These are phyloP conservation scores for Clathrus columnatus DNA, from an alignment of 768 basidiomycete species.

Conservation along the genomic window DNA sequence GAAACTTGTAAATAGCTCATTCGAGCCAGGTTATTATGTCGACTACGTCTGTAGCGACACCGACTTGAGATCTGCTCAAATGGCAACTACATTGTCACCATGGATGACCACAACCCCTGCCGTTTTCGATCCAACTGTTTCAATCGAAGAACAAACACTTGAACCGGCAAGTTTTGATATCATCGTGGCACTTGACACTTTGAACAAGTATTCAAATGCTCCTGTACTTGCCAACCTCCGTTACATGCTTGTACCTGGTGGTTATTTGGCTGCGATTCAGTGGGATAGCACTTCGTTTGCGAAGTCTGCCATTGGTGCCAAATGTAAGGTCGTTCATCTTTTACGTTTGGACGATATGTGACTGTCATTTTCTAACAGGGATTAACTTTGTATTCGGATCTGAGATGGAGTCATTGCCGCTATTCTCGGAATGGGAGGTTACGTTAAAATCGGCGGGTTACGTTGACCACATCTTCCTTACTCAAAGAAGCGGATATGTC, in stretches of 20 bases:
- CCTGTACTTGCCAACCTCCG: slow-evolving; percentile 3
- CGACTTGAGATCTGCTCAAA: slow-evolving; percentile 5
- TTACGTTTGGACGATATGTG: slow-evolving; percentile 2
- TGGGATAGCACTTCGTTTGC: slow-evolving; percentile 9
- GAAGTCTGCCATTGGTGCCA: not conserved
- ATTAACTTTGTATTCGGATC: too few species aligned
- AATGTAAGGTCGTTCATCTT: slow-evolving; percentile 9
- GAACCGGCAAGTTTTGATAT: slow-evolving; percentile 12
- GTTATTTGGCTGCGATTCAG: slow-evolving; percentile 10
- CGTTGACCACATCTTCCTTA: too few species aligned
- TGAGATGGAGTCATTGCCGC: too few species aligned
- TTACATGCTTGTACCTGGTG: slow-evolving; percentile 13
- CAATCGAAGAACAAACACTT: slow-evolving; percentile 12
- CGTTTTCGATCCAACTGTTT: slow-evolving; percentile 10
- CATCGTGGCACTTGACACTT: slow-evolving; percentile 11
- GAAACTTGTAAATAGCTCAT: slow-evolving; percentile 11
- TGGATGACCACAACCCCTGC: slow-evolving; percentile 12
- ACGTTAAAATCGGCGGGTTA: too few species aligned
- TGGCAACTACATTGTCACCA: slow-evolving; percentile 11
- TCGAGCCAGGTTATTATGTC: slow-evolving; percentile 10
- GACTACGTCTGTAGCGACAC: slow-evolving; percentile 14
- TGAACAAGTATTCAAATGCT: slow-evolving; percentile 11
- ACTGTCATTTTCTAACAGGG: slow-evolving; percentile 14
- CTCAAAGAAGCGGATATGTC: too few species aligned
- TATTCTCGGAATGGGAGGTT: too few species aligned